These are phyloP conservation scores for Penicillium sclerotiorum DNA, from an alignment of 2,329 filamentous ascomycete species.

Conservation along the genomic window DNA sequence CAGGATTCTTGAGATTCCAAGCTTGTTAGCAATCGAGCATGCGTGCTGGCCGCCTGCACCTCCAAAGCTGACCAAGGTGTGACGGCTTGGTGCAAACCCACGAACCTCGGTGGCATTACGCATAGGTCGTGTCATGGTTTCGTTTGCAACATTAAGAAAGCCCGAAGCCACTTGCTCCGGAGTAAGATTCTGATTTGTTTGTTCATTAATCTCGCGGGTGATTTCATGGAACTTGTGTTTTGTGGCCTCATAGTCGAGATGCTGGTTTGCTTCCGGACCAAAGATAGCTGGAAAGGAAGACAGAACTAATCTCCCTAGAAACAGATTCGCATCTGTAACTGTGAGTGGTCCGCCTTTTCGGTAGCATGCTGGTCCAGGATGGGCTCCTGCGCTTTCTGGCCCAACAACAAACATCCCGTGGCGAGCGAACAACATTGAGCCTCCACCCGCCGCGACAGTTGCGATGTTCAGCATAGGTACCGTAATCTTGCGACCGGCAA, in stretches of 20 bases:
- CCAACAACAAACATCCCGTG: conserved; percentile 88
- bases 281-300: conserved; percentile 69
- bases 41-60: conserved; percentile 90
- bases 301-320: conserved; percentile 64
- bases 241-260: conserved; percentile 74
- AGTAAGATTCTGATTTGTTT: conserved; percentile 55
- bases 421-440: conserved; percentile 66
- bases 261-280: conserved; percentile 52
- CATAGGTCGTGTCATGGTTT: conserved; percentile 86
- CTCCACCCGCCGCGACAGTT: conserved; percentile 84
- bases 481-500: conserved; percentile 88
- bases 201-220: conserved; percentile 73
- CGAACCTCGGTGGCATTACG: conserved; percentile 83
- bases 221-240: conserved; percentile 73
- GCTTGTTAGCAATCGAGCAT: conserved; percentile 79
- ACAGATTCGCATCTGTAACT: conserved; percentile 88
- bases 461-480: conserved; percentile 91
- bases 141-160: conserved; percentile 85
- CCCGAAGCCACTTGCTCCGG: conserved; percentile 67
- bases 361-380: conserved; percentile 88
- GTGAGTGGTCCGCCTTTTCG: conserved; percentile 84
- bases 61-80: conserved; percentile 82
- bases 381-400: conserved; percentile 82
- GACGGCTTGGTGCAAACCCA: conserved; percentile 82
- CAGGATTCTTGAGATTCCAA: conserved; percentile 79